Conservation (phyloP, 257 asterid species). For the Solanum piurae region DNA sequence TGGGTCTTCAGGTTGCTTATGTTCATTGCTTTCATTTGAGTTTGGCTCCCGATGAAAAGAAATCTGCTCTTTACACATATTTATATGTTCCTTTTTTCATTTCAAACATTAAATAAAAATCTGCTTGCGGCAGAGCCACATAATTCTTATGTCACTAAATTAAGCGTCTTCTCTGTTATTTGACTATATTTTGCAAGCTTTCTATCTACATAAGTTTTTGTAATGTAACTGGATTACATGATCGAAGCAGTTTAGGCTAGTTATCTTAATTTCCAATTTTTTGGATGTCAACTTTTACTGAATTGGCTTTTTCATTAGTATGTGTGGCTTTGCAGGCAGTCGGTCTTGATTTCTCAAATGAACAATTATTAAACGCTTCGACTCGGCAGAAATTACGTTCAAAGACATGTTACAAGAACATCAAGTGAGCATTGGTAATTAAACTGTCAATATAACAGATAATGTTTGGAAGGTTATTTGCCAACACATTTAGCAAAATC, state of each 20-base stretch:
- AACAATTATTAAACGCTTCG: conserved; percentile 65
- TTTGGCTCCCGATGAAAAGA: not conserved
- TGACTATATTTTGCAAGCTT: not conserved
- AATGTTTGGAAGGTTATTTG: too few species aligned
- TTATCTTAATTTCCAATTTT: not conserved
- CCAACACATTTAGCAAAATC: too few species aligned
- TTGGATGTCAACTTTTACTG: not conserved
- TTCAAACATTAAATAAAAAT: not conserved
- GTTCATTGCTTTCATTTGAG: not conserved
- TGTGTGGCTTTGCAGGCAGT: conserved; percentile 32
- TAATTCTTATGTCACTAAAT: not conserved
- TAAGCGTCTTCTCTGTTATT: not conserved
- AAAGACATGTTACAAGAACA: not conserved
- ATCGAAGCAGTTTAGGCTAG: not conserved
- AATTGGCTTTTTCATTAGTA: not conserved
- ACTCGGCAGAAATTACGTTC: conserved; percentile 50
- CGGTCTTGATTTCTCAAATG: conserved; percentile 83
- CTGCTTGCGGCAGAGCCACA: not conserved
- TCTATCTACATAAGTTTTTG: not conserved
- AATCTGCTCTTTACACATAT: not conserved
- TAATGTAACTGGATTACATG: not conserved
- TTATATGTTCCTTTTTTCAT: not conserved
- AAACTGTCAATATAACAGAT: too few species aligned
- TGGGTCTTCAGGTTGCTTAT: not conserved
- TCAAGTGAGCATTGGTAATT: too few species aligned